A percentile compares a stretch with the other conserved stretches of the same genome.
Evolutionary conservation across 306 rosid species (phyloP).

Genomic region (Nissolia schottii): DNA sequence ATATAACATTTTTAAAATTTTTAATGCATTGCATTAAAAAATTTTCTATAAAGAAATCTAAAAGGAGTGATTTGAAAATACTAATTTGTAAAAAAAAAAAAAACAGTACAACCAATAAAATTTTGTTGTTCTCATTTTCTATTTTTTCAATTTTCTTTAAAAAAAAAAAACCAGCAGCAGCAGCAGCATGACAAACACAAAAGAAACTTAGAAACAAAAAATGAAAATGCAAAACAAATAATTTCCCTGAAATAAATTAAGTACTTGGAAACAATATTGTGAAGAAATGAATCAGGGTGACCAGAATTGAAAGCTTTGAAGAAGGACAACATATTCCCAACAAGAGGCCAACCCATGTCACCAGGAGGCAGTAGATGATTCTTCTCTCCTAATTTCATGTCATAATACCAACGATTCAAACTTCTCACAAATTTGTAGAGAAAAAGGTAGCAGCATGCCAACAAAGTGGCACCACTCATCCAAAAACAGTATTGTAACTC

Average conservation of each 20-base stretch:
- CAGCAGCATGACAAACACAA: too few species aligned
- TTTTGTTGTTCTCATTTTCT: too few species aligned
- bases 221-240: not conserved
- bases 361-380: not conserved
- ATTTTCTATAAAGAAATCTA: too few species aligned
- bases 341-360: constrained; percentile 22
- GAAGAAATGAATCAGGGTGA: constrained; percentile 9
- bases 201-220: not conserved
- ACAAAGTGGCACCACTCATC: not conserved
- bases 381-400: not conserved
- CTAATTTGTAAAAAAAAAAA: too few species aligned
- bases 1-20: too few species aligned
- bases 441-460: not conserved
- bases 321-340: not conserved
- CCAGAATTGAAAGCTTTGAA: not conserved
- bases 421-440: not conserved
- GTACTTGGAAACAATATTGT: not conserved
- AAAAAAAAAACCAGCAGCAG: too few species aligned
- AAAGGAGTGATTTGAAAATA: too few species aligned
- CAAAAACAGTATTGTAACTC: not conserved
- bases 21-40: too few species aligned
- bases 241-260: not conserved
- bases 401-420: constrained; percentile 10
- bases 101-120: too few species aligned
- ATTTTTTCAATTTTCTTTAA: too few species aligned